These are phyloP conservation scores for Suhomyces faveliae DNA, from an alignment of 805 yeast genomes.

Conservation along the genomic window DNA sequence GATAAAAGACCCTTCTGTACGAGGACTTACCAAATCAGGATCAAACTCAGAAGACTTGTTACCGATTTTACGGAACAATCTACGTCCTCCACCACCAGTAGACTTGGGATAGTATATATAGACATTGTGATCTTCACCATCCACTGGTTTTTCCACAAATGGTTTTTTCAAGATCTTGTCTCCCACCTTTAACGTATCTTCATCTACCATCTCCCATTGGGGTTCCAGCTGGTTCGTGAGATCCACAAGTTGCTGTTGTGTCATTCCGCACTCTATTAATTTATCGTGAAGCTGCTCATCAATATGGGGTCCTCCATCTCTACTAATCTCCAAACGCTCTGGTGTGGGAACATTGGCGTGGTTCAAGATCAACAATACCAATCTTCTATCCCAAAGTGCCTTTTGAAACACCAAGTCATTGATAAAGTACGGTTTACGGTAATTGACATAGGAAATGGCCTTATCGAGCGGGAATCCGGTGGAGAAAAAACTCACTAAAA, in stretches of 20 bases:
- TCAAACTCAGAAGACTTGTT: constrained; percentile 96
- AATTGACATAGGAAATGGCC: constrained; percentile 85
- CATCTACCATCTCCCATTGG: constrained; percentile 80
- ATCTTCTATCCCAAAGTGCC: constrained; percentile 94
- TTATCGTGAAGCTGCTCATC: constrained; percentile 49
- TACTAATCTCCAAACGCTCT: constrained; percentile 76
- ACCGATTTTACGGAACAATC: constrained; percentile 92
- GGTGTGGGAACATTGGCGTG: constrained; percentile 90
- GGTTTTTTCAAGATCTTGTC: constrained; percentile 79
- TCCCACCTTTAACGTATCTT: constrained; percentile 71
- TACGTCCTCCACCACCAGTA: constrained; percentile 97
- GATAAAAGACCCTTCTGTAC: constrained; percentile 87
- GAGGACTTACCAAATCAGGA: constrained; percentile 66
- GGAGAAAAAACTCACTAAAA: constrained; percentile 89
- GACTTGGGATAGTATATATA: constrained; percentile 84
- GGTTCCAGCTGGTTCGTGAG: constrained; percentile 75
- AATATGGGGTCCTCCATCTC: constrained; percentile 95
- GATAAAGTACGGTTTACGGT: constrained; percentile 84
- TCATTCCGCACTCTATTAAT: constrained; percentile 46
- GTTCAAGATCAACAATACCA: constrained; percentile 76
- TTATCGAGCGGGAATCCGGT: constrained; percentile 94
- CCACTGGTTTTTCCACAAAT: constrained; percentile 97
- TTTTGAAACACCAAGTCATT: constrained; percentile 91
- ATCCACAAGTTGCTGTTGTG: constrained; percentile 47
- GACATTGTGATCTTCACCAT: constrained; percentile 97